Evolutionary conservation across 345 rosid genomes (phyloP), one percentile per base, ranked within the genome.

Genomic region (Angophora floribunda): DNA sequence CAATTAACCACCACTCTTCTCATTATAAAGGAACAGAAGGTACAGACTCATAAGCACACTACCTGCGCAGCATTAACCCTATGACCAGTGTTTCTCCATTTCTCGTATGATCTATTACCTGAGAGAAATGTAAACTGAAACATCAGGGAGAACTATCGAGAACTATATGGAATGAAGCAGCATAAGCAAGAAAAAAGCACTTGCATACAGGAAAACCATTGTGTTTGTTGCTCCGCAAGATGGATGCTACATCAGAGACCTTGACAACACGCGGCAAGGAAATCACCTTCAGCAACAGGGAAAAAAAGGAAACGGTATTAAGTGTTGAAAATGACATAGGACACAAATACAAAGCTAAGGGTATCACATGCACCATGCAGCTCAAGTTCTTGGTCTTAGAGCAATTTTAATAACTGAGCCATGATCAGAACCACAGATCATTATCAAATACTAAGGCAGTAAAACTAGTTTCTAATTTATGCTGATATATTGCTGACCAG

Each of bases 51-150:
- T 26, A n/a, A 49, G 11, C 63, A 89, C 59, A 32, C 44, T 93
- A 98, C 99, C 99, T 98, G 87, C 99, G 97, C 91, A 98, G 98
- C 91, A 97, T 92, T 86, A 98, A 93, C 87, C 99, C 99, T 50
- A 97, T 95, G 87, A 98, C 99, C 80, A 96, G 93, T 85, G 98
- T 93, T 94, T 96, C 99, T 89, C 99, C 99, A 91, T 91, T 94
- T 91, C 99, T 95, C 30, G 95, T 85, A 90, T 98, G 98, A 92
- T 97, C 99, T 88, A 97, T 93, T 87, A 98, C 99, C 99, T 98
- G 32, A 51, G 70, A 49, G 52, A 50, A 15, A 51, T 51, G 86
- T 79, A 13, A 51, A 80, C 86, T 17, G 78, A 50, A n/a, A 50
- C 87, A 88, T 50, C 53, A 49, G 70, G 55, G 65, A 51, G 28